Base-by-base conservation (phyloP, 2,329 filamentous ascomycete genomes). In the Dothiorella sarmentorum region DNA sequence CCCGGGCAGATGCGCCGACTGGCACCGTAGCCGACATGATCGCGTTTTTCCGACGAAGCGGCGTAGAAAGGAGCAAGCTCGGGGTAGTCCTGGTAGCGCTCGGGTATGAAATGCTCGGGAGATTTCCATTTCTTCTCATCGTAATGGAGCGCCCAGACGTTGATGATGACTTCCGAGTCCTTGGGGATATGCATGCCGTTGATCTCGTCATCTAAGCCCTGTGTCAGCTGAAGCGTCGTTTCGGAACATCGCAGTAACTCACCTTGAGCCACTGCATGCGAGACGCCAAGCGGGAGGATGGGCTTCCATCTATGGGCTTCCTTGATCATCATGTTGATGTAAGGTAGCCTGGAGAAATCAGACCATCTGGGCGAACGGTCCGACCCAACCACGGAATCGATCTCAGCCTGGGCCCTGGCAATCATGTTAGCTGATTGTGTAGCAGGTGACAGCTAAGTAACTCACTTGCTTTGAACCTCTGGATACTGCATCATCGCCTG, bases 191-290 rank as follows among this genome's bases (percentile, higher is more conserved):
- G 13, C 33, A 37, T 62, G 24, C 18, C 29, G 26, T 15, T 26
- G 26, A 44, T 27, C 13, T 22, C 9, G 20, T 44, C 56, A 27
- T 72, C 73, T 0, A 10, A 31, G 29, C 15, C 2, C 10, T 29
- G 27, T 9, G 40, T 26, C 3, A n/a, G 11, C 15, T 7, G 7
- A 13, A 1, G 6, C 6, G 29, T 5, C 10, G 29, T 11, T 1
- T 5, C 10, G 22, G 37, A 17, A 3, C 11, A 2, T 4, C 9
- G 40, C 29, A 13, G 17, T 11, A 10, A 43, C 40, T 7, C 18
- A 58, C 56, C 56, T 65, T 63, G 53, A 26, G 73, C 73, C 0
- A 74, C 74, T 43, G 78, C 76, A 45, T 80, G 77, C 0, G 77
- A 76, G 0, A 68, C 45, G 2, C 27, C 60, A 6, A 64, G 62